Percentiles rank a stretch among this genome's conserved stretches.
Conservation (phyloP, 805 yeast species). For the Candida dajiaensis region DNA sequence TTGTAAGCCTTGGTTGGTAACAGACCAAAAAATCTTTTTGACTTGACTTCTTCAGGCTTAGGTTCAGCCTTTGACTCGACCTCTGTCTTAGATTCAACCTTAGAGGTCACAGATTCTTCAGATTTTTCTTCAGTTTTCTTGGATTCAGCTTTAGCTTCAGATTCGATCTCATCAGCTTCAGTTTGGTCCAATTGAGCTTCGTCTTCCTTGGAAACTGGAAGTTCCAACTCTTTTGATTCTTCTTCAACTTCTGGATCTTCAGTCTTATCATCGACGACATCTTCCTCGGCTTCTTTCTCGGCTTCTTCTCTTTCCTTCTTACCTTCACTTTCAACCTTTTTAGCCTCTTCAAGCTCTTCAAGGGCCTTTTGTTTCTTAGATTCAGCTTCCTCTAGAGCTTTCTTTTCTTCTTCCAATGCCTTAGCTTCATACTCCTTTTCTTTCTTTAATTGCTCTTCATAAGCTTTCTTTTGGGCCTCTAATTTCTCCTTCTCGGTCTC, state of each 20-base stretch:
- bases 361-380: slow-evolving; percentile 6
- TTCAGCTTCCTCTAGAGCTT: slow-evolving; percentile 5
- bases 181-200: slow-evolving; percentile 8
- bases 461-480: slow-evolving; percentile 1
- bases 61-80: background rate
- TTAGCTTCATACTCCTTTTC: slow-evolving; percentile 1
- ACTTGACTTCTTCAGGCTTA: background rate
- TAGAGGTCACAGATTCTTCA: background rate
- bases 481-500: slow-evolving; percentile 3
- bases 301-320: slow-evolving; percentile 2
- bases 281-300: slow-evolving; percentile 1
- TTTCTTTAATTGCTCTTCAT: slow-evolving; percentile 5
- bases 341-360: slow-evolving; percentile 5
- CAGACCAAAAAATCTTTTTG: slow-evolving; percentile 11
- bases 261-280: slow-evolving; percentile 3
- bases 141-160: slow-evolving; percentile 6
- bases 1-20: slow-evolving; percentile 6
- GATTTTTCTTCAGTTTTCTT: background rate
- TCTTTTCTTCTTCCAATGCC: slow-evolving; percentile 3
- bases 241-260: background rate
- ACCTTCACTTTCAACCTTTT: slow-evolving; percentile 3
- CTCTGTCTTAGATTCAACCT: background rate
- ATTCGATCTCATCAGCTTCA: slow-evolving; percentile 10
- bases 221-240: slow-evolving; percentile 5
- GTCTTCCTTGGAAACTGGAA: slow-evolving; percentile 7